These are phyloP conservation scores for Calocybe indica DNA, from an alignment of 768 basidiomycete genomes.

Conservation along the genomic window DNA sequence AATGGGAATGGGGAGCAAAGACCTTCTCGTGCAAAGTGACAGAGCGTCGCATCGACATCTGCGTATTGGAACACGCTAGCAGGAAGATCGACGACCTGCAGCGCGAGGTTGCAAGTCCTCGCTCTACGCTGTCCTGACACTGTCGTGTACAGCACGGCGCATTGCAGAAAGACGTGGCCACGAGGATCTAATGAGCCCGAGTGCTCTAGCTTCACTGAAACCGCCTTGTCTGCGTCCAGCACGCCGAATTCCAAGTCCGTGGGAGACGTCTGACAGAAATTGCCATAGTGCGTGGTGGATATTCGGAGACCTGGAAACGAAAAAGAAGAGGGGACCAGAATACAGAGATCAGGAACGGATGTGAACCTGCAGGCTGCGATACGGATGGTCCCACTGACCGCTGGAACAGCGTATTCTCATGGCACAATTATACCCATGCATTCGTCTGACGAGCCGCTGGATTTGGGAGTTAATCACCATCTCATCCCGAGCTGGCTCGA, in stretches of 20 bases:
- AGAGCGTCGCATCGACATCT: constrained; percentile 81
- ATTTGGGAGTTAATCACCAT: constrained; percentile 70
- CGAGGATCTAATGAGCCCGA: constrained; percentile 61
- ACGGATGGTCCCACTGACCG: constrained; percentile 38
- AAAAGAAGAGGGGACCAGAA: constrained; percentile 2
- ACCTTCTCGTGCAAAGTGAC: constrained; percentile 77
- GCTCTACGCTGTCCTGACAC: constrained; percentile 74
- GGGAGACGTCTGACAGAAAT: constrained; percentile 59
- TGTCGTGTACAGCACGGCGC: constrained; percentile 84
- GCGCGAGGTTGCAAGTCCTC: constrained; percentile 77
- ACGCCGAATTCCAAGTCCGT: constrained; percentile 77
- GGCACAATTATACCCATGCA: constrained; percentile 73
- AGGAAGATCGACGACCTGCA: constrained; percentile 78
- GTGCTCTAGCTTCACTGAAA: constrained; percentile 74
- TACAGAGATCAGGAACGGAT: constrained; percentile 3
- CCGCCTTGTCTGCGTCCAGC: constrained; percentile 76
- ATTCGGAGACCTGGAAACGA: constrained; percentile 50
- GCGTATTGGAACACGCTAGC: constrained; percentile 88
- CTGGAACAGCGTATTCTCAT: constrained; percentile 81
- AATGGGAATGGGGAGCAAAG: not conserved
- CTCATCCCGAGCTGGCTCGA: constrained; percentile 63
- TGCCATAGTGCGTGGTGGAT: constrained; percentile 57
- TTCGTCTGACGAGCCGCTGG: constrained; percentile 57
- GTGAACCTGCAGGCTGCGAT: not conserved
- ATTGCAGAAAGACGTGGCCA: constrained; percentile 75